A percentile compares a stretch with the other conserved stretches of the same genome.
These are phyloP conservation scores for Cynara cardunculus DNA, from an alignment of 129 eudicot species.

Conservation along the genomic window DNA sequence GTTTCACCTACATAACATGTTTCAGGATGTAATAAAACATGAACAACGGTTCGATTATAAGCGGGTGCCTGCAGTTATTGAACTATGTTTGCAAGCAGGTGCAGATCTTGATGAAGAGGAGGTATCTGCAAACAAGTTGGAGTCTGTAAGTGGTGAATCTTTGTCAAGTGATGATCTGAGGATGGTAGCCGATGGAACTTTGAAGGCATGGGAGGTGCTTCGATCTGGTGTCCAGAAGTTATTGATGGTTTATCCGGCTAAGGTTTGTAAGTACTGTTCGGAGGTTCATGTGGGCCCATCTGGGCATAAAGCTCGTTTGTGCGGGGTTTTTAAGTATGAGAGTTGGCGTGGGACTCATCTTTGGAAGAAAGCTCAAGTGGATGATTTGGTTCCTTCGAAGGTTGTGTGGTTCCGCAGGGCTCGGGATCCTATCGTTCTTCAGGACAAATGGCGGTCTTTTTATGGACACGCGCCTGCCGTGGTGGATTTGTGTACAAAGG, in stretches of 20 bases:
- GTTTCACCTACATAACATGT: slow-evolving; percentile 56
- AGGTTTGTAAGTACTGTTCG: slow-evolving; percentile 72
- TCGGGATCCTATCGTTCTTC: slow-evolving; percentile 75
- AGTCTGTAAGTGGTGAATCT: slow-evolving; percentile 21
- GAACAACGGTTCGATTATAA: slow-evolving; percentile 72
- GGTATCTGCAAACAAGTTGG: slow-evolving; percentile 5
- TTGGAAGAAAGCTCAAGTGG: slow-evolving; percentile 80
- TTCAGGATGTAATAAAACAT: slow-evolving; percentile 63
- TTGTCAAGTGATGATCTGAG: slow-evolving; percentile 41
- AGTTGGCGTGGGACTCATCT: slow-evolving; percentile 74
- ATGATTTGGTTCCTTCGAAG: slow-evolving; percentile 75
- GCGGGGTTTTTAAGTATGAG: slow-evolving; percentile 81
- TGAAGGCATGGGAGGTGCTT: slow-evolving; percentile 74
- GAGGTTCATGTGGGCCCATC: slow-evolving; percentile 96
- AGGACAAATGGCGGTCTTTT: slow-evolving; percentile 55
- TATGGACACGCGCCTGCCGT: slow-evolving; percentile 96
- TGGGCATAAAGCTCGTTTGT: slow-evolving; percentile 89
- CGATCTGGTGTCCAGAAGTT: slow-evolving; percentile 67
- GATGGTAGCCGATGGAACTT: slow-evolving; percentile 42
- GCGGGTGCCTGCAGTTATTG: slow-evolving; percentile 79
- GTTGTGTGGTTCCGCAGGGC: slow-evolving; percentile 73
- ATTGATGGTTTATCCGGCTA: slow-evolving; percentile 64
- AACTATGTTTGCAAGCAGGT: slow-evolving; percentile 86
- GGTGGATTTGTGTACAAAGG: slow-evolving; percentile 81
- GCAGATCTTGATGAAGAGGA: slow-evolving; percentile 33